These are phyloP conservation scores for Pichia thaimueangensis DNA, from an alignment of 805 yeast genomes.

Conservation along the genomic window DNA sequence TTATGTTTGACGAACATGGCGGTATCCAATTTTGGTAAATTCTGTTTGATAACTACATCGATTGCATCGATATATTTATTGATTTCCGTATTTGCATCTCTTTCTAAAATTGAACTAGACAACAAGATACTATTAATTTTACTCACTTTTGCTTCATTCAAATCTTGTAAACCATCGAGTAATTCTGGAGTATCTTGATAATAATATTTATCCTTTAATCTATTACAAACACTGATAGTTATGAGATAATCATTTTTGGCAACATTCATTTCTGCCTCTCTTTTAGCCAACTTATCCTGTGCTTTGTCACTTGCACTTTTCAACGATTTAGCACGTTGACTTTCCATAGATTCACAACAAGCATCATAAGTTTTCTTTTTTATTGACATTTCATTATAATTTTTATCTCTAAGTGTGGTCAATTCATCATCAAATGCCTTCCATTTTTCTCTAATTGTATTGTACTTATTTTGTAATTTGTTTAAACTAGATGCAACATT, in stretches of 20 bases:
- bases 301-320: constrained; percentile 45
- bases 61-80: constrained; percentile 41
- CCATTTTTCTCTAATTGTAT: constrained; percentile 48
- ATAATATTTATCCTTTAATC: constrained; percentile 86
- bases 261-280: constrained; percentile 74
- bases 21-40: constrained; percentile 68
- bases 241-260: constrained; percentile 82
- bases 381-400: constrained; percentile 53
- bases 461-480: constrained; percentile 47
- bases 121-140: constrained; percentile 64
- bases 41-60: constrained; percentile 55
- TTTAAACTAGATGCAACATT: constrained; percentile 58
- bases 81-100: constrained; percentile 37
- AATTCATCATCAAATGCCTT: constrained; percentile 55
- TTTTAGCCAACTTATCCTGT: constrained; percentile 49
- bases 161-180: constrained; percentile 75
- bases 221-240: constrained; percentile 75
- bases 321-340: constrained; percentile 67
- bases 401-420: constrained; percentile 37
- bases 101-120: constrained; percentile 56
- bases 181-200: constrained; percentile 92
- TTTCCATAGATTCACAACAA: constrained; percentile 74
- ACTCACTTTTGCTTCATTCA: constrained; percentile 72
- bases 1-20: constrained; percentile 94
- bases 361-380: constrained; percentile 75